phyloP scores from a whole-genome alignment of 2,329 filamentous ascomycete genomes.

The Emydomyces testavorans region DNA sequence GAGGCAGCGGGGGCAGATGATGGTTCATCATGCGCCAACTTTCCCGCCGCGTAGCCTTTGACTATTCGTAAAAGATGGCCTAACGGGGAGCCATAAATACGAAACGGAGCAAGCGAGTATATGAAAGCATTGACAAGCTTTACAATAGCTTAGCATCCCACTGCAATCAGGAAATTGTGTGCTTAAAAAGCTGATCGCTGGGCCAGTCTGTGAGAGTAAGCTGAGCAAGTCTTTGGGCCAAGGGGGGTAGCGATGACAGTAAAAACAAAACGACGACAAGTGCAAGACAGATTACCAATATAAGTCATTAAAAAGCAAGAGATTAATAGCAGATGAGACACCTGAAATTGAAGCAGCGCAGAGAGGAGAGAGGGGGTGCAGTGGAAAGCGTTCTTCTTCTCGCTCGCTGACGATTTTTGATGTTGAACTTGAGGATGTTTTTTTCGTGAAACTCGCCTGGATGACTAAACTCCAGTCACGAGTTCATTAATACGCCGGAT shows the following conservation, averaged over 20 bases:
- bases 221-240: neutral
- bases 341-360: neutral
- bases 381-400: neutral
- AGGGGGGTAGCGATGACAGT: neutral
- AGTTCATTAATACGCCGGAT: neutral
- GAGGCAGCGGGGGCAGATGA: constrained; percentile 35
- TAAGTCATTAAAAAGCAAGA: neutral
- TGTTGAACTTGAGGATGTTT: constrained; percentile 3
- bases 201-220: neutral
- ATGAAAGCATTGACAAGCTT: neutral
- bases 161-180: neutral
- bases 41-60: constrained; percentile 8
- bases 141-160: constrained; percentile 2
- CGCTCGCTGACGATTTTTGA: constrained; percentile 4
- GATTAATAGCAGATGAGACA: neutral
- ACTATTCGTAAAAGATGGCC: neutral
- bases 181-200: neutral
- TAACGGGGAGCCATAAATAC: constrained; percentile 11
- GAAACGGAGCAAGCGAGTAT: neutral
- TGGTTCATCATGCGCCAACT: constrained; percentile 35
- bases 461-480: constrained; percentile 12
- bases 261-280: too few relatives aligned
- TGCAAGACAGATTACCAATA: neutral
- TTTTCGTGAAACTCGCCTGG: constrained; percentile 6
- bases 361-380: too few relatives aligned